Conservation (phyloP, 2,329 filamentous ascomycete species). For the Pseudogymnoascus sp. region DNA sequence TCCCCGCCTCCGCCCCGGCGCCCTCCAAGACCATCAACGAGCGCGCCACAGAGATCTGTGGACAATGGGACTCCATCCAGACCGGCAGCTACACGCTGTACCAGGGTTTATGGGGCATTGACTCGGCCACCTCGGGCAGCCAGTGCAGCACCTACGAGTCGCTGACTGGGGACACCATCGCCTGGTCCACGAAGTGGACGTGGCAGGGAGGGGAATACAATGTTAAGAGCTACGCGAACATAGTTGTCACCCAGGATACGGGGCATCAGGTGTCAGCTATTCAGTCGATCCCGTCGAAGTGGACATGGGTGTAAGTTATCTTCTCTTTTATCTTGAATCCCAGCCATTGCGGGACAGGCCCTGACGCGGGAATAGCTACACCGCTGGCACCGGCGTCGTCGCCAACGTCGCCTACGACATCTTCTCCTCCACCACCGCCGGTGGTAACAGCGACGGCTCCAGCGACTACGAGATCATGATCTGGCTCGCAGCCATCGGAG, state of each 20-base stretch:
- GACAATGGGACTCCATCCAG: conserved; percentile 18
- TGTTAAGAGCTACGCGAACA: conserved; percentile 24
- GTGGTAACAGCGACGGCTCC: conserved; percentile 28
- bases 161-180: conserved; percentile 29
- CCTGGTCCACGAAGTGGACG: conserved; percentile 37
- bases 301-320: conserved; percentile 32
- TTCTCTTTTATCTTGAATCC: background rate
- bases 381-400: conserved; percentile 38
- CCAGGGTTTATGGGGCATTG: conserved; percentile 37
- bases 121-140: conserved; percentile 32
- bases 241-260: conserved; percentile 24
- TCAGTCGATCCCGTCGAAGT: conserved; percentile 29
- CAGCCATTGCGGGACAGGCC: background rate
- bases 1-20: conserved; percentile 7
- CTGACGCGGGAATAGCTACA: conserved; percentile 31
- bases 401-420: conserved; percentile 56
- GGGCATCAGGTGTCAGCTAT: conserved; percentile 30
- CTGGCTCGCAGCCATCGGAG: conserved; percentile 49
- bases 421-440: conserved; percentile 42
- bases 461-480: conserved; percentile 59
- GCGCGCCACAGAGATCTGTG: conserved; percentile 26
- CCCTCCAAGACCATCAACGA: conserved; percentile 26
- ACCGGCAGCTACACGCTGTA: conserved; percentile 30
- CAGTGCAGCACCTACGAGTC: conserved; percentile 38
- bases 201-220: conserved; percentile 28